phyloP scores from a whole-genome alignment of 805 yeast genomes.

The Kodamaea hsintzibuensis region DNA sequence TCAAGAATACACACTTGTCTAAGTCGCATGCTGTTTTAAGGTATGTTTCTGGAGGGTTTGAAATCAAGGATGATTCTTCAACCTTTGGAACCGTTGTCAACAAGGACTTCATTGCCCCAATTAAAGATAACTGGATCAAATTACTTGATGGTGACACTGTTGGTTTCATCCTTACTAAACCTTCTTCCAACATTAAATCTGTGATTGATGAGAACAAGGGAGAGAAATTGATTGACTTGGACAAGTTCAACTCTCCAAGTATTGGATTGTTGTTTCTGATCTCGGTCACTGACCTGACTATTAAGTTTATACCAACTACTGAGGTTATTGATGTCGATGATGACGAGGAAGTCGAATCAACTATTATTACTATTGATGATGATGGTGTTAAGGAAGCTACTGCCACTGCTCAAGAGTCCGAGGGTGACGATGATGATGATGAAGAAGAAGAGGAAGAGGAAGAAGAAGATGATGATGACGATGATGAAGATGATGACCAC shows the following conservation, averaged over 20 bases:
- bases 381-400: neutral
- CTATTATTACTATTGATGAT: neutral
- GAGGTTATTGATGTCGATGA: slow-evolving; percentile 5
- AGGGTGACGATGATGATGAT: slow-evolving; percentile 8
- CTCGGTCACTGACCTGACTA: slow-evolving; percentile 11
- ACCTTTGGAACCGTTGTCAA: slow-evolving; percentile 42
- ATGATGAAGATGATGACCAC: slow-evolving; percentile 9
- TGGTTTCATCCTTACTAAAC: slow-evolving; percentile 37
- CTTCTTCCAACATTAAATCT: slow-evolving; percentile 22
- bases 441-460: slow-evolving; percentile 11
- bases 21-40: slow-evolving; percentile 36
- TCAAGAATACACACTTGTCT: slow-evolving; percentile 38
- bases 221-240: slow-evolving; percentile 20
- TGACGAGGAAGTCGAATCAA: slow-evolving; percentile 11
- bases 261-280: slow-evolving; percentile 23
- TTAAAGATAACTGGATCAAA: slow-evolving; percentile 11
- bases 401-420: neutral
- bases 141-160: slow-evolving; percentile 28
- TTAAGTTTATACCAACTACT: slow-evolving; percentile 17
- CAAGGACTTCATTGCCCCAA: slow-evolving; percentile 24
- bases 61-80: slow-evolving; percentile 31
- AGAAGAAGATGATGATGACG: slow-evolving; percentile 11
- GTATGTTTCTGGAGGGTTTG: slow-evolving; percentile 19
- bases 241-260: slow-evolving; percentile 21
- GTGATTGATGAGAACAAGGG: slow-evolving; percentile 12